phyloP scores from a whole-genome alignment of 2,329 filamentous ascomycete genomes.

The Trichoderma breve region DNA sequence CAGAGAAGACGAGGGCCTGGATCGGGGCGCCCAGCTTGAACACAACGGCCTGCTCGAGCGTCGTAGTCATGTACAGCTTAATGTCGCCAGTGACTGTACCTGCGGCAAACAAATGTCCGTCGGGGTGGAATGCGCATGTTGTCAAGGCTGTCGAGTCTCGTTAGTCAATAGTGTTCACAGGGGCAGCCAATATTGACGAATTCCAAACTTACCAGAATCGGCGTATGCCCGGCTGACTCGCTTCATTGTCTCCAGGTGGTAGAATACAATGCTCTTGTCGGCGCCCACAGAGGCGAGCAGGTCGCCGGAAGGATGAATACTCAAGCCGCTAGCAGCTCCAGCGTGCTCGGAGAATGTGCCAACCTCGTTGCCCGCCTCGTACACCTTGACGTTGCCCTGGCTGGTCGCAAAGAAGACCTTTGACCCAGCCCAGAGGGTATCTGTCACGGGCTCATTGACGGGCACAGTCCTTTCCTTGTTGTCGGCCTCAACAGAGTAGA shows the following conservation, averaged over 20 bases:
- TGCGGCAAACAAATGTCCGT: constrained; percentile 88
- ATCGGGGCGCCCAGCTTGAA: constrained; percentile 70
- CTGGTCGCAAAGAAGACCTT: constrained; percentile 71
- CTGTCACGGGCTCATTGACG: constrained; percentile 66
- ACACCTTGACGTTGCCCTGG: constrained; percentile 77
- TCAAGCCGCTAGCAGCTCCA: constrained; percentile 72
- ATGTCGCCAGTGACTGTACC: constrained; percentile 79
- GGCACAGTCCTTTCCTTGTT: constrained; percentile 66
- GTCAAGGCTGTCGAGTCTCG: constrained; percentile 59
- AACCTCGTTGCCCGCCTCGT: constrained; percentile 66
- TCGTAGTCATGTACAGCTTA: constrained; percentile 85
- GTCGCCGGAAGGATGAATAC: constrained; percentile 77
- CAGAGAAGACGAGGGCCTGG: constrained; percentile 79
- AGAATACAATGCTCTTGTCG: constrained; percentile 91
- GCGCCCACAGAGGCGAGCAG: constrained; percentile 83
- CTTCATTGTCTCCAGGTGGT: constrained; percentile 68
- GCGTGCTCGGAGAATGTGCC: constrained; percentile 77
- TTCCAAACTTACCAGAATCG: constrained; percentile 66
- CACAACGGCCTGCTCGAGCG: constrained; percentile 70
- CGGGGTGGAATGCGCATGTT: constrained; percentile 84
- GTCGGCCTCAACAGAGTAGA: constrained; percentile 71
- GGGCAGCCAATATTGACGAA: background rate
- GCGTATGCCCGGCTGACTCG: constrained; percentile 76
- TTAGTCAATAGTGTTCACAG: background rate
- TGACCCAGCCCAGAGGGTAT: constrained; percentile 61